Base-by-base conservation (phyloP, 495 filamentous ascomycete genomes). In the Xanthoparmelia taractica region DNA sequence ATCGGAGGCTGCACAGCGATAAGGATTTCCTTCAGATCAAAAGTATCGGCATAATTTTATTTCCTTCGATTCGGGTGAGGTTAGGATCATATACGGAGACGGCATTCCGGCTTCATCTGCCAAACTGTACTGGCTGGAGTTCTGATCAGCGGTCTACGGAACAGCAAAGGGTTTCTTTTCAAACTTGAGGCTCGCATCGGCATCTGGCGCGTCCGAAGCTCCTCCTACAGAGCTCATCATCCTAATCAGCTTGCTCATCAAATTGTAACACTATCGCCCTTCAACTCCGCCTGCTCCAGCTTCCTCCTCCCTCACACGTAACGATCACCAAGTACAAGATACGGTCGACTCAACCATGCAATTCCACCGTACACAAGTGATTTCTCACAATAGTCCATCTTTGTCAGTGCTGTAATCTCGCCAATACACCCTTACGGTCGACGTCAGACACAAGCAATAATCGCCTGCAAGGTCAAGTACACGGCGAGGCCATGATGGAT, bases 251-350 rank as follows among this genome's bases (percentile, higher is more conserved):
- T 67, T 65, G 58, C 63, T 57, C 67, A 67, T 65, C 65, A 62
- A 29, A 60, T 58, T 69, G 67, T 69, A 69, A 65, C 65, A 69
- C 60, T 64, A 69, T 66, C 67, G 58, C 48, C 65, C 59, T 31
- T 66, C 61, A 56, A 57, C 60, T 57, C 59, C 67, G 58, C 61
- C 61, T 60, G 41, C 20, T 58, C 58, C 65, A 56, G 61, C 62
- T 62, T 55, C 61, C 41, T 56, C 58, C 38, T 59, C 38, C 52
- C n/a, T n/a, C 61, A 67, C n/a, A 41, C 43, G 56, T 61, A 61
- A 61, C 59, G 47, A 62, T 48, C 60, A 56, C 36, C 29, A 31
- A 56, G 55, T 54, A 54, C 50, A 62, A 62, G 48, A 40, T 62
- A 38, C 58, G 48, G 60, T 62, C 60, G 60, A 62, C 41, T 45